Evolutionary conservation across 2,329 filamentous ascomycete species (phyloP).

Genomic region (Exophiala sp.): DNA sequence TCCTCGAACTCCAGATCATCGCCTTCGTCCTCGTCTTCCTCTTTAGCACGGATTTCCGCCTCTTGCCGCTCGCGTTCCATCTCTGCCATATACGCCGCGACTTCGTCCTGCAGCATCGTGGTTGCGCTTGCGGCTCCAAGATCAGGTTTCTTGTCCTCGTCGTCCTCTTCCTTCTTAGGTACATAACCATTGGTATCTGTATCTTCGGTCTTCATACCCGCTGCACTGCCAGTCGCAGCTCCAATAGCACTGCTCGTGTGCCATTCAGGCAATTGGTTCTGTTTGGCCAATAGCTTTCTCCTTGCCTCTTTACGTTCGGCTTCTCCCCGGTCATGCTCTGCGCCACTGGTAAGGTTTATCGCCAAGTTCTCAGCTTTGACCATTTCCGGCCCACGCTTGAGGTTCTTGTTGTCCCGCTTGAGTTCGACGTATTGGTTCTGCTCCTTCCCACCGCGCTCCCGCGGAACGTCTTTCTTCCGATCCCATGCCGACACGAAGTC

Average conservation of each 20-base stretch:
- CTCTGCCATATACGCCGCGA: constrained; percentile 22
- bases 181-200: not conserved
- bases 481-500: constrained; percentile 50
- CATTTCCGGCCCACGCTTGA: constrained; percentile 39
- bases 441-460: constrained; percentile 37
- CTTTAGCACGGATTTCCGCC: constrained; percentile 19
- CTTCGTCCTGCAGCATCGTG: constrained; percentile 15
- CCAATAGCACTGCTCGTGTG: constrained; percentile 38
- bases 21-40: constrained; percentile 25
- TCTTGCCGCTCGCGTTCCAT: constrained; percentile 24
- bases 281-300: constrained; percentile 48
- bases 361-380: constrained; percentile 45
- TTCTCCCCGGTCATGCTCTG: constrained; percentile 42
- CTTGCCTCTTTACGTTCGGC: constrained; percentile 46
- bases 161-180: constrained; percentile 23
- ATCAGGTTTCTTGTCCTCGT: constrained; percentile 23
- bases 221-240: constrained; percentile 3
- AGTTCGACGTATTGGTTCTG: constrained; percentile 43
- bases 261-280: constrained; percentile 53
- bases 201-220: constrained; percentile 13
- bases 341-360: constrained; percentile 47
- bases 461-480: constrained; percentile 44
- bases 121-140: not conserved
- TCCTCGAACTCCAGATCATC: constrained; percentile 30
- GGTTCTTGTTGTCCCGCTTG: constrained; percentile 32